These are phyloP conservation scores for Crithidia acanthocephali DNA, from an alignment of 208 protist species.

Conservation along the genomic window DNA sequence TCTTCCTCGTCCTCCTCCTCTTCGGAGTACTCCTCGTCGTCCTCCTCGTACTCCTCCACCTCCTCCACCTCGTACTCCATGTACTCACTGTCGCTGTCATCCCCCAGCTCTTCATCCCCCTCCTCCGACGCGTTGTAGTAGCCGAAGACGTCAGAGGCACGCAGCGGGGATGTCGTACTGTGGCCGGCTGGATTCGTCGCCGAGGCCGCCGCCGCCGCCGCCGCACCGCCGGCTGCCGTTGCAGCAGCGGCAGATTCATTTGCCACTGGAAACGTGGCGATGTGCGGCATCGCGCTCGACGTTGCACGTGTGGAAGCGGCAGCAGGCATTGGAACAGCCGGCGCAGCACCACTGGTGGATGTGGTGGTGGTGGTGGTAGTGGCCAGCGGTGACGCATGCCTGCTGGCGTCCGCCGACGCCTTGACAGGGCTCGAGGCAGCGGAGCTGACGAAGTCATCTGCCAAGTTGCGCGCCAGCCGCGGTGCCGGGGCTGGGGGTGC, in stretches of 20 bases:
- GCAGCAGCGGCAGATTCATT: background rate
- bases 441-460: conserved; percentile 29
- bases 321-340: background rate
- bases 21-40: conserved; percentile 14
- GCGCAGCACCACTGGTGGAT: background rate
- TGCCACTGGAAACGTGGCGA: background rate
- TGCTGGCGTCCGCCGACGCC: background rate
- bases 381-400: background rate
- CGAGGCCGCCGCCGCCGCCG: background rate
- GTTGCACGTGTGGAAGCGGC: background rate
- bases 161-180: conserved; percentile 2
- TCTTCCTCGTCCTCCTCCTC: conserved; percentile 3
- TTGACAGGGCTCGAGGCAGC: conserved; percentile 7
- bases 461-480: conserved; percentile 30
- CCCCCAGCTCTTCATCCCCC: background rate
- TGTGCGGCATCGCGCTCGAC: too few relatives aligned
- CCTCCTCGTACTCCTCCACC: conserved; percentile 30
- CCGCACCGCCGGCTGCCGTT: background rate
- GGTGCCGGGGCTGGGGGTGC: conserved; percentile 26
- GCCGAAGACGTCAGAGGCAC: conserved; percentile 18
- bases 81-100: conserved; percentile 5
- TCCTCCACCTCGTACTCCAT: conserved; percentile 33
- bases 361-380: background rate
- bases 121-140: conserved; percentile 15
- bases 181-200: background rate